A percentile compares a stretch with the other conserved stretches of the same genome.
phyloP scores from a whole-genome alignment of 2,329 filamentous ascomycete genomes.

The Akanthomyces lecanii region DNA sequence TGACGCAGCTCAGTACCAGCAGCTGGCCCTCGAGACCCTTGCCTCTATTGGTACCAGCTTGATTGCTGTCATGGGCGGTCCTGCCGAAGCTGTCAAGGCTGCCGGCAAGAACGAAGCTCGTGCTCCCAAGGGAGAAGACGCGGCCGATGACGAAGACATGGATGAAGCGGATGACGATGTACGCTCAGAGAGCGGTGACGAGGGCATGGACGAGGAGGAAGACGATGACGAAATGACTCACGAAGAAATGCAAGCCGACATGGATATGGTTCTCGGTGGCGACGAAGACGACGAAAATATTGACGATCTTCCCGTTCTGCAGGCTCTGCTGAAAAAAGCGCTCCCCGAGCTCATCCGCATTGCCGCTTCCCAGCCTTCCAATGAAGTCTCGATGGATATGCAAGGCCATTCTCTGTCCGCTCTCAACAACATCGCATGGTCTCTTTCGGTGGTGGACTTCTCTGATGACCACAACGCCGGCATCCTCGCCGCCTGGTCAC shows the following conservation, averaged over 20 bases:
- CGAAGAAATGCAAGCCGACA: constrained; percentile 58
- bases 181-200: constrained; percentile 34
- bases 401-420: constrained; percentile 54
- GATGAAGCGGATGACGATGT: constrained; percentile 33
- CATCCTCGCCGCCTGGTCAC: constrained; percentile 51
- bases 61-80: constrained; percentile 41
- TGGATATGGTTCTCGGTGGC: constrained; percentile 58
- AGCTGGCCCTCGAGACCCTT: constrained; percentile 57
- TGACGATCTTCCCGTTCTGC: constrained; percentile 52
- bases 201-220: constrained; percentile 33
- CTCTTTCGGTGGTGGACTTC: constrained; percentile 58
- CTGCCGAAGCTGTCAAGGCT: constrained; percentile 15
- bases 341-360: constrained; percentile 45
- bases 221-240: constrained; percentile 52
- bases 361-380: constrained; percentile 36
- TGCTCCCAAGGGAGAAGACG: constrained; percentile 29
- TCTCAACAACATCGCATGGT: constrained; percentile 66
- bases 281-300: constrained; percentile 37
- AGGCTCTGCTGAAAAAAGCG: constrained; percentile 34
- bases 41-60: constrained; percentile 61
- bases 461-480: constrained; percentile 47
- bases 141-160: constrained; percentile 37
- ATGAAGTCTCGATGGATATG: constrained; percentile 41
- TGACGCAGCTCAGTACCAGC: constrained; percentile 43
- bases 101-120: constrained; percentile 28